These are phyloP conservation scores for Talaromyces adpressus DNA, from an alignment of 495 filamentous ascomycete genomes.

Conservation along the genomic window DNA sequence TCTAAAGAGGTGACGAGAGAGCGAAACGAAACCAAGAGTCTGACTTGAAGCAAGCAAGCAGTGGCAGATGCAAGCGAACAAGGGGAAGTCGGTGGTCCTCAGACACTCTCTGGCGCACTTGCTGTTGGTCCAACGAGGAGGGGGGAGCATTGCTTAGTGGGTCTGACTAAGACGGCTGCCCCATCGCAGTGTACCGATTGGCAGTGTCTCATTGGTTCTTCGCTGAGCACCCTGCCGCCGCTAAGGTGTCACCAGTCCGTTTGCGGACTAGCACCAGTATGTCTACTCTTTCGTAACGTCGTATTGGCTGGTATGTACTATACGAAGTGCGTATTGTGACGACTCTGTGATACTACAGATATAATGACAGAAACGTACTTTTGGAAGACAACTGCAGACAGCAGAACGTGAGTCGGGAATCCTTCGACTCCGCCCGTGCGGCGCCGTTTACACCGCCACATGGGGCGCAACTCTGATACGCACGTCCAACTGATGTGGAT, in stretches of 20 bases:
- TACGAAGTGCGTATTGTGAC: neutral
- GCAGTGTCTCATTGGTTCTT: neutral
- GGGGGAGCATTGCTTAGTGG: no score
- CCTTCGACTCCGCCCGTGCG: neutral
- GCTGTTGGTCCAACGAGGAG: neutral
- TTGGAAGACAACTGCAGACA: neutral
- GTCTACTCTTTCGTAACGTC: neutral
- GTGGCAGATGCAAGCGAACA: neutral
- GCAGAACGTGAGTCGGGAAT: neutral
- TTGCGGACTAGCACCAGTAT: neutral
- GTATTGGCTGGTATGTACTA: neutral
- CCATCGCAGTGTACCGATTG: neutral
- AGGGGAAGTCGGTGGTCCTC: neutral
- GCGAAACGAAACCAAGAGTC: neutral
- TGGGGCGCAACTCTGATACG: neutral
- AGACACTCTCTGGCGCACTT: neutral
- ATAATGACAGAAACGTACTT: no score
- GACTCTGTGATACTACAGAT: neutral
- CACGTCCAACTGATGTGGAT: neutral
- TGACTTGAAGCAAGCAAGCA: neutral
- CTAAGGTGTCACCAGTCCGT: slow-evolving; percentile 1
- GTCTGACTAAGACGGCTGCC: neutral
- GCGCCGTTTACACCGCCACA: neutral
- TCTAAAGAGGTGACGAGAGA: neutral
- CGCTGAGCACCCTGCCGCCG: neutral